Evolutionary conservation across 352 stramenopile genomes (phyloP), one percentile per base, ranked within the genome.

Genomic region (Phytophthora idaei): DNA sequence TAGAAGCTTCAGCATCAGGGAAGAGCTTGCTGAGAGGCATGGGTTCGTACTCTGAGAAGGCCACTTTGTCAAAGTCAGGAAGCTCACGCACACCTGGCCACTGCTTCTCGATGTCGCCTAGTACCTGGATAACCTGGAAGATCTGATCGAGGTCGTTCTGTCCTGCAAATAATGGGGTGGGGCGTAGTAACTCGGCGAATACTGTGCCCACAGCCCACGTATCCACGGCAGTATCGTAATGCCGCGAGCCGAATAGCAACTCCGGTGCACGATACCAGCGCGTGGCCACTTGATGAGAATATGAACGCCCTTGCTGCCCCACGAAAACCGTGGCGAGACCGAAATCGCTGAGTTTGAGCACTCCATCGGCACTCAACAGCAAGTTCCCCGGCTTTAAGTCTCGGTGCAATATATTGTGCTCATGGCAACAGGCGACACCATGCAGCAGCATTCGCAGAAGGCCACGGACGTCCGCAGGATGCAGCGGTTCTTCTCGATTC

Each of bases 141-240:
- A 96, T 77, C 65, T 96, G 85, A 59, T 95, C 85, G 37, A 94
- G 83, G 65, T 94, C 84, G 54, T 86, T 93, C 58, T 92, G 78
- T 1, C 84, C 89, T n/a, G 83, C 67, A 52, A 96, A 95, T 34
- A 93, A 69, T 45, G 89, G 81, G 17, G 78, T 78, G 15, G 76
- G 61, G 31, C 77, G 71, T 48, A 94, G 57, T 49, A 94, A 52
- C 59, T 94, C 86, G 29, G 78, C 85, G 15, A 92, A 74, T 37
- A 94, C 75, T 11, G 78, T 72, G 21, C 85, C 87, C 5, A 92
- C 76, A 8, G 76, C 68, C 85, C 87, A 95, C 75, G 95, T 81
- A 62, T 95, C 87, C 29, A 93, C 78, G 2, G 71, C 73, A 0
- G 57, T 27, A 46, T 90, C 76, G 62, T 96, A 96, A 2, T 79